These are phyloP conservation scores for Geotrichum carabidarum DNA, from an alignment of 1,139 yeast genomes.

Conservation along the genomic window DNA sequence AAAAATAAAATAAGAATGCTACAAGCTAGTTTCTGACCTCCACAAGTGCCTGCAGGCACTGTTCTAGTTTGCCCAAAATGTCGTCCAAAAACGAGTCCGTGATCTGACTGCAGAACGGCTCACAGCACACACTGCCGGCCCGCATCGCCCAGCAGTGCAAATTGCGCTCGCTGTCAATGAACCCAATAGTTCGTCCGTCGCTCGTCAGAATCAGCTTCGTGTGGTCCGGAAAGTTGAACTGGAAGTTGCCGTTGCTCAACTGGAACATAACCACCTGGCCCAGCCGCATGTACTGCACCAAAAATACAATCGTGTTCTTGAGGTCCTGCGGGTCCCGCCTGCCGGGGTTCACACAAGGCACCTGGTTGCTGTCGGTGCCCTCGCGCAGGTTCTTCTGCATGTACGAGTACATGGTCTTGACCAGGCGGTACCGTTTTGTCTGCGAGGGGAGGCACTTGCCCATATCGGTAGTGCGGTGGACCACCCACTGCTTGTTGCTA, in stretches of 20 bases:
- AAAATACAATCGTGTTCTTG: constrained; percentile 22
- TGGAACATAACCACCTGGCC: constrained; percentile 64
- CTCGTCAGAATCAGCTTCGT: constrained; percentile 78
- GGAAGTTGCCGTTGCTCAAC: constrained; percentile 86
- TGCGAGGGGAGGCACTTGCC: constrained; percentile 22
- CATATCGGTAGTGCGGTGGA: constrained; percentile 9
- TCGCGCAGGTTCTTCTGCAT: constrained; percentile 35
- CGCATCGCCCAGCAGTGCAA: constrained; percentile 51
- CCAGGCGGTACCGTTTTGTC: constrained; percentile 30
- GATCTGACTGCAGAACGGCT: constrained; percentile 10
- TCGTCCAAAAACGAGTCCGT: constrained; percentile 5
- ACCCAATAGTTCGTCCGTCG: constrained; percentile 70
- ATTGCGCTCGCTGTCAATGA: constrained; percentile 71
- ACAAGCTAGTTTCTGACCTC: not conserved
- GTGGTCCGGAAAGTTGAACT: constrained; percentile 92
- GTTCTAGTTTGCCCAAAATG: constrained; percentile 10
- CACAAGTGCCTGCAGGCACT: constrained; percentile 2
- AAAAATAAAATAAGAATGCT: not conserved
- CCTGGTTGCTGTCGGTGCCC: constrained; percentile 17
- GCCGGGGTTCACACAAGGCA: constrained; percentile 6
- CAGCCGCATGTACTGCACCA: constrained; percentile 15
- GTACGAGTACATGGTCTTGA: constrained; percentile 33
- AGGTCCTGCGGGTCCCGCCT: not conserved
- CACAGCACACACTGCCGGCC: constrained; percentile 12
- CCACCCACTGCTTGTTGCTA: constrained; percentile 9